Base-by-base conservation (phyloP, 495 filamentous ascomycete species). In the Penicillium lividum region DNA sequence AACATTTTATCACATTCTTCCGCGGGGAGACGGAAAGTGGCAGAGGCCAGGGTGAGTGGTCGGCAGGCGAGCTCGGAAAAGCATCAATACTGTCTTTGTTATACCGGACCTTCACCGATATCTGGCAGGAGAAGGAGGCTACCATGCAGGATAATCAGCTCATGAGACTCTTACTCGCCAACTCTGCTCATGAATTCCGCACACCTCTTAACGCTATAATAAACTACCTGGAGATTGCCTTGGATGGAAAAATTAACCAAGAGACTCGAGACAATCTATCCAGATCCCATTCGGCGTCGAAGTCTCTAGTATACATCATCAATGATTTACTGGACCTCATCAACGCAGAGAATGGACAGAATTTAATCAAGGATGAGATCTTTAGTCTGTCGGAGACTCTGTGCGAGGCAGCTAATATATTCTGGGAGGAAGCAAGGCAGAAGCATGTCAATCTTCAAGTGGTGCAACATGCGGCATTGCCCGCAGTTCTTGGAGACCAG, bases 161-260 rank as follows among this genome's bases (percentile, higher is more conserved):
- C 22, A 93, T 89, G 33, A 77, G 82, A 51, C 73, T 97, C 15
- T 67, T 97, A 6, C 78, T 96, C 1, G 89, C 92, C 5, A 96
- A 97, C 66, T 92, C 91, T 1, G 92, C 92, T 0, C 92, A 97
- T 64, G 92, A 96, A 73, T 90, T 97, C 27, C 86, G 92, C 40
- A 97, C 92, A 1, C 92, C 92, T 1, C 75, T 97, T 4, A 96
- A 96, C 67, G 92, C 92, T 22, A 94, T 96, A 59, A 95, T 97
- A 70, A 97, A 97, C 61, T 96, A 93, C 61, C 78, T 97, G 7
- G 92, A 97, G 60, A 96, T 96, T 62, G 92, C 89, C 0, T 77
- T 97, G 13, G 92, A 96, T 69, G 89, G 89, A 7, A 71, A 82
- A 0, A 78, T 96, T 3, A 90, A 94, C 65, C 73, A 82, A 34